Base-by-base conservation (phyloP, 768 basidiomycete species). In the Rhizopogon vinicolor region DNA sequence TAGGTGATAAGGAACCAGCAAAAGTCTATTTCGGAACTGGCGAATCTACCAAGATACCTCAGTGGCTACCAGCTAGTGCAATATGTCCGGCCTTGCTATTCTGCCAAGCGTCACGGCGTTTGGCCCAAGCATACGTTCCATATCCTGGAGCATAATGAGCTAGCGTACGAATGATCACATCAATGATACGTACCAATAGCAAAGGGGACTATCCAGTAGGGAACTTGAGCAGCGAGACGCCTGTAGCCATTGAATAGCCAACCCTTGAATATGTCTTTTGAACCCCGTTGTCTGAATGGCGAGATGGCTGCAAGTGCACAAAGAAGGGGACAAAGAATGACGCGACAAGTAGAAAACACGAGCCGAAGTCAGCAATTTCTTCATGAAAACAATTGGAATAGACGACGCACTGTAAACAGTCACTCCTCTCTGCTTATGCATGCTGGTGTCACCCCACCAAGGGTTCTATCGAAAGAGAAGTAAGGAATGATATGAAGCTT, bases 231-330 rank as follows among this genome's bases (percentile, higher is more conserved):
- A 41, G 84, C 82, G 51, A 93, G 69, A 59, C 94, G 85, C 52
- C 79, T 80, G 78, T 86, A 89, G 39, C 92, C 93, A 72, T 93
- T 93, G 81, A 93, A 91, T 62, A 93, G 67, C 78, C 91, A 96
- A 61, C 73, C 82, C 53, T 79, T 78, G 66, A 93, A 68, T 64
- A 85, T 81, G 53, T 88, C 77, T 46, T 87, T 85, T 41, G 86
- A 81, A 16, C 89, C 83, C 56, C 83, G 84, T 60, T 88, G 81
- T 68, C 86, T 84, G 76, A 82, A 89, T 7, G 92, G 89, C n/a
- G 93, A 93, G 59, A 94, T 65, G 60, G 80, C 94, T 97, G 57
- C 37, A 51, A 18, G 10, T 31, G 41, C 10, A 9, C 13, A 14
- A 50, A 46, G 39, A 51, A 4, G 43, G 35, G 31, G 31, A 50